Evolutionary conservation across 1,284 basidiomycete genomes (phyloP).

Genomic region (Ceratobasidium sp.): DNA sequence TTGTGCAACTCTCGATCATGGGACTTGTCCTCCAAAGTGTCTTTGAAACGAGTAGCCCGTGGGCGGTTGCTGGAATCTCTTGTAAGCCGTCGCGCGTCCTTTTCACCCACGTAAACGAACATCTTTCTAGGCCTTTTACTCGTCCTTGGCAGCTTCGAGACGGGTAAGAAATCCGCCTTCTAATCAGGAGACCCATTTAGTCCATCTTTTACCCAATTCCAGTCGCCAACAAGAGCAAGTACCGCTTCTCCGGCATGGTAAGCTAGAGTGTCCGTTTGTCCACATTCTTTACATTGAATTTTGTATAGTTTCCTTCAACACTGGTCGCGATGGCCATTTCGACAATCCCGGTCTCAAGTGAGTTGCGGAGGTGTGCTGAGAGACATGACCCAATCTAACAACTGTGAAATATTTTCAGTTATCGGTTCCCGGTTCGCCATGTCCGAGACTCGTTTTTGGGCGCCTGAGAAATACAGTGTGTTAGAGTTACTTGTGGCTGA

Average conservation of each 20-base stretch:
- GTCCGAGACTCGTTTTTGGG: conserved; percentile 81
- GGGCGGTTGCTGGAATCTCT: conserved; percentile 77
- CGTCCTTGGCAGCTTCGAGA: conserved; percentile 67
- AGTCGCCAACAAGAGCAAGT: conserved; percentile 78
- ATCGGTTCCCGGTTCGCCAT: conserved; percentile 82
- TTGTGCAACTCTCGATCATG: conserved; percentile 79
- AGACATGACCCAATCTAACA: not conserved
- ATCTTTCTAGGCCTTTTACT: conserved; percentile 67
- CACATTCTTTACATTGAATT: not conserved
- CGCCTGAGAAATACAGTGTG: conserved; percentile 80
- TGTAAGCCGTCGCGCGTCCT: conserved; percentile 58
- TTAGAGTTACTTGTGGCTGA: conserved; percentile 29
- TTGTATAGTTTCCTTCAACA: conserved; percentile 71
- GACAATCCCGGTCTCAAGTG: conserved; percentile 77
- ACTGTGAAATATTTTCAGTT: conserved; percentile 51
- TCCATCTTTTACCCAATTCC: conserved; percentile 23
- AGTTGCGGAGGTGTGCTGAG: not conserved
- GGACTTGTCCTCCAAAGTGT: conserved; percentile 75
- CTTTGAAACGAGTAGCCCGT: conserved; percentile 77
- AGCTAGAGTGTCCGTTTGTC: conserved; percentile 43
- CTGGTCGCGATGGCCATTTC: conserved; percentile 75
- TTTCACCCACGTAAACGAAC: not conserved
- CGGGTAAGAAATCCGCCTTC: conserved; percentile 57
- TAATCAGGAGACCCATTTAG: not conserved
- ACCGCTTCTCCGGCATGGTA: conserved; percentile 79